Percentiles rank a stretch among this genome's conserved stretches.
Evolutionary conservation across 2,329 filamentous ascomycete species (phyloP).

Genomic region (Anisogramma anomala): DNA sequence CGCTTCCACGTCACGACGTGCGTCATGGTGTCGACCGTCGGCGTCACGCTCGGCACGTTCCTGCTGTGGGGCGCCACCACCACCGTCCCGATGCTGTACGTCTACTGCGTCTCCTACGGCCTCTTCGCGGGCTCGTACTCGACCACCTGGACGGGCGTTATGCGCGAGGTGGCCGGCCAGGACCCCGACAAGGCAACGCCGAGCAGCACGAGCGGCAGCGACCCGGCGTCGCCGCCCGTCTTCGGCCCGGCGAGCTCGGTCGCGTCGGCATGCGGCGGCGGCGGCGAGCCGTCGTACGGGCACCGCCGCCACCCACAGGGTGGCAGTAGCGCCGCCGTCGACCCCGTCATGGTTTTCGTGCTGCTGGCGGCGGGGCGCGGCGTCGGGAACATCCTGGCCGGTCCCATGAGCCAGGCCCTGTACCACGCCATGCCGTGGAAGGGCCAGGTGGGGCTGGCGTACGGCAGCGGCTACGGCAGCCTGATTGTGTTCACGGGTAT

Average conservation of each 20-base stretch:
- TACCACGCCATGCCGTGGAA: conserved; percentile 35
- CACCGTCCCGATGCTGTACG: conserved; percentile 40
- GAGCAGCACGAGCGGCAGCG: conserved; percentile 4
- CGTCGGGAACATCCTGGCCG: conserved; percentile 46
- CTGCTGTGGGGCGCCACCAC: conserved; percentile 51
- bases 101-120: conserved; percentile 52
- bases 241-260: conserved; percentile 3
- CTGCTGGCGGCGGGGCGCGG: conserved; percentile 47
- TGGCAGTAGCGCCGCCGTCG: no score
- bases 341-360: conserved; percentile 45
- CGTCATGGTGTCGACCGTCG: conserved; percentile 44
- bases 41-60: conserved; percentile 44
- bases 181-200: conserved; percentile 8
- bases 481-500: conserved; percentile 46
- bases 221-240: conserved; percentile 15
- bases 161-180: conserved; percentile 29
- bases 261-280: background rate
- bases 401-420: conserved; percentile 44
- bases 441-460: conserved; percentile 29
- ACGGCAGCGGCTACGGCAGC: conserved; percentile 39
- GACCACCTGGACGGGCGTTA: conserved; percentile 49
- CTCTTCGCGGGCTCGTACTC: conserved; percentile 55
- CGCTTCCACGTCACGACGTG: conserved; percentile 41
- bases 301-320: no score
- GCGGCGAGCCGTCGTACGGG: background rate